Percentiles rank a stretch among this genome's conserved stretches.
Conservation (phyloP, 2,329 filamentous ascomycete genomes). For the Alternaria viburni region DNA sequence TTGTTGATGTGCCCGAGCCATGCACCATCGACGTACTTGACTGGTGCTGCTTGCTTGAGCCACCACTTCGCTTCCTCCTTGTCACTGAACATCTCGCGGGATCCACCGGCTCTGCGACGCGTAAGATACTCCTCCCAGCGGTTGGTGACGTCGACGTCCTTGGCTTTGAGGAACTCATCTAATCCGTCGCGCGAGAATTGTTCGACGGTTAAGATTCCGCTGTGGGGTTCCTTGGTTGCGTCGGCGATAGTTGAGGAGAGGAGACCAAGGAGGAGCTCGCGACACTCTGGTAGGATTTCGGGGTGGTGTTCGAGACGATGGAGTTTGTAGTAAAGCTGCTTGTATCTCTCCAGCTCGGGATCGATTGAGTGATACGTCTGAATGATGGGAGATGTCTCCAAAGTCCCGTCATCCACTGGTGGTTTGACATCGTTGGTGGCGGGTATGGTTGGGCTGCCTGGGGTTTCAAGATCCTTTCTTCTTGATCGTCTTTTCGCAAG, state of each 20-base stretch:
- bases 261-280: slow-evolving; percentile 43
- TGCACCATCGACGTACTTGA: slow-evolving; percentile 58
- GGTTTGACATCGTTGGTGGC: neutral
- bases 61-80: slow-evolving; percentile 49
- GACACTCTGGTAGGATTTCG: slow-evolving; percentile 43
- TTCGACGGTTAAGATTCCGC: slow-evolving; percentile 41
- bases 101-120: slow-evolving; percentile 42
- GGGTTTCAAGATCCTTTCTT: slow-evolving; percentile 23
- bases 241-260: slow-evolving; percentile 43
- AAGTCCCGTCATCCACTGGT: neutral
- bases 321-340: slow-evolving; percentile 50
- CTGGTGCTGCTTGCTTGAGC: slow-evolving; percentile 51
- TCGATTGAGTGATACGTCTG: neutral
- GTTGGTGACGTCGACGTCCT: slow-evolving; percentile 40
- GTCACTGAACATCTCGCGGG: slow-evolving; percentile 47
- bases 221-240: slow-evolving; percentile 15
- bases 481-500: slow-evolving; percentile 19
- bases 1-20: slow-evolving; percentile 58
- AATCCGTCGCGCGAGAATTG: slow-evolving; percentile 36
- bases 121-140: slow-evolving; percentile 46
- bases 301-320: slow-evolving; percentile 51
- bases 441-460: slow-evolving; percentile 14
- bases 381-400: neutral
- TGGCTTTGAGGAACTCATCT: slow-evolving; percentile 37
- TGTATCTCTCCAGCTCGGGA: slow-evolving; percentile 24